These are phyloP conservation scores for Leccinum subtestaceum DNA, from an alignment of 768 basidiomycete genomes.

Conservation along the genomic window DNA sequence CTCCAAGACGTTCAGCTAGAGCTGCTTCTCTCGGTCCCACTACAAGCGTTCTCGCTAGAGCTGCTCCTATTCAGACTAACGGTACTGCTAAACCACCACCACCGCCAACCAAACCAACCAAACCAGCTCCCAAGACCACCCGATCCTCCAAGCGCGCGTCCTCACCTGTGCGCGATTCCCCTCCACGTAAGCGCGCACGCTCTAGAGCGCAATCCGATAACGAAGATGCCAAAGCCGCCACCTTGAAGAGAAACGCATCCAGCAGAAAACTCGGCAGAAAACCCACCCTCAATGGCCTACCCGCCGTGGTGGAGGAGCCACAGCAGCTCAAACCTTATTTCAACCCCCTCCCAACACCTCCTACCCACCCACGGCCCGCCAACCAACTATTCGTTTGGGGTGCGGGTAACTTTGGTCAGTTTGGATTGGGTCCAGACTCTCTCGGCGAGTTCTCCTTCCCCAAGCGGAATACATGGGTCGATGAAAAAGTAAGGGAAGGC, in stretches of 20 bases:
- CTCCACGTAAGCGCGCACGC: slow-evolving; percentile 47
- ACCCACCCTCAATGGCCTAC: slow-evolving; percentile 31
- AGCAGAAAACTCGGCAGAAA: slow-evolving; percentile 29
- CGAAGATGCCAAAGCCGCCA: slow-evolving; percentile 36
- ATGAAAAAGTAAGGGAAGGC: slow-evolving; percentile 69
- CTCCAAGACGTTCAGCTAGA: slow-evolving; percentile 53
- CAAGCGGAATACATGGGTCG: slow-evolving; percentile 72
- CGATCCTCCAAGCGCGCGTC: slow-evolving; percentile 47
- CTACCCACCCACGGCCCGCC: slow-evolving; percentile 57
- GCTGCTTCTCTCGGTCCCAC: slow-evolving; percentile 46
- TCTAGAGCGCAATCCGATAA: slow-evolving; percentile 39
- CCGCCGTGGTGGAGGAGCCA: slow-evolving; percentile 31
- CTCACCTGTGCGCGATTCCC: slow-evolving; percentile 46
- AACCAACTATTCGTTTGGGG: slow-evolving; percentile 85
- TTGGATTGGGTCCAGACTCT: slow-evolving; percentile 80
- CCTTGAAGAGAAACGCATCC: slow-evolving; percentile 27
- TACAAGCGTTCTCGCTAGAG: slow-evolving; percentile 25
- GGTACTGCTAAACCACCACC: slow-evolving; percentile 31
- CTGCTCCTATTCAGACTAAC: slow-evolving; percentile 32
- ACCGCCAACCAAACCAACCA: slow-evolving; percentile 1
- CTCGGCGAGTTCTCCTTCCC: slow-evolving; percentile 76
- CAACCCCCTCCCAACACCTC: slow-evolving; percentile 62
- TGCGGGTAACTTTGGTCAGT: slow-evolving; percentile 91
- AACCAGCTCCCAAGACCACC: slow-evolving; percentile 25
- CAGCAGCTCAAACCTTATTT: slow-evolving; percentile 55